A percentile compares a stretch with the other conserved stretches of the same genome.
Evolutionary conservation across 139 green algal genomes (phyloP).

Genomic region (Chlorella vulgaris): DNA sequence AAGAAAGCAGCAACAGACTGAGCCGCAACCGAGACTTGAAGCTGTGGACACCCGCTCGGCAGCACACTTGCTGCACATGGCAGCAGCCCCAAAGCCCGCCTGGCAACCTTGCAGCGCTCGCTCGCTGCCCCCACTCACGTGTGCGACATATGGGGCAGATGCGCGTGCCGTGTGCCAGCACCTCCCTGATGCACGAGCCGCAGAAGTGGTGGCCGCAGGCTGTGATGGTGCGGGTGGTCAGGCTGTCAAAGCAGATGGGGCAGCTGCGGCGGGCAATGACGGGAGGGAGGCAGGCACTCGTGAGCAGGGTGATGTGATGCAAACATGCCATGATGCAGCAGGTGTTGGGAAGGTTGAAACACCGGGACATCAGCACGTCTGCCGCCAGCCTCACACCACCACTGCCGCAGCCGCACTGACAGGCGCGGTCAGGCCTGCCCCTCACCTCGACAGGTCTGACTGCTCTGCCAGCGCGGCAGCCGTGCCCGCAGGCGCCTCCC

Average conservation of each 20-base stretch:
- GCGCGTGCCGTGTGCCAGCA: conserved; percentile 37
- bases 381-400: too few species aligned
- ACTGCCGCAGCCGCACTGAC: too few species aligned
- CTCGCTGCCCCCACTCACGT: neutral
- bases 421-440: too few species aligned
- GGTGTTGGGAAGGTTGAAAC: too few species aligned
- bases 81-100: neutral
- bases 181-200: conserved; percentile 58
- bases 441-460: neutral
- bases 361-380: too few species aligned
- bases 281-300: too few species aligned
- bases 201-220: conserved; percentile 60
- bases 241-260: conserved; percentile 65
- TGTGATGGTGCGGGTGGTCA: conserved; percentile 50
- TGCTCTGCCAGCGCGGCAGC: neutral
- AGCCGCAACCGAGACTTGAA: too few species aligned
- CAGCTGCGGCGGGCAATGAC: conserved; percentile 33
- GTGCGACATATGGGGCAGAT: conserved; percentile 61
- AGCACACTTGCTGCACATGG: neutral
- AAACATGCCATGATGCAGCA: too few species aligned
- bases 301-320: too few species aligned
- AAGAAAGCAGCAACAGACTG: neutral
- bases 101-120: neutral
- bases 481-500: neutral
- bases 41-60: neutral